Evolutionary conservation across 371 early-diverging fungal genomes (phyloP).

Genomic region (Quaeritorhiza haematococci): DNA sequence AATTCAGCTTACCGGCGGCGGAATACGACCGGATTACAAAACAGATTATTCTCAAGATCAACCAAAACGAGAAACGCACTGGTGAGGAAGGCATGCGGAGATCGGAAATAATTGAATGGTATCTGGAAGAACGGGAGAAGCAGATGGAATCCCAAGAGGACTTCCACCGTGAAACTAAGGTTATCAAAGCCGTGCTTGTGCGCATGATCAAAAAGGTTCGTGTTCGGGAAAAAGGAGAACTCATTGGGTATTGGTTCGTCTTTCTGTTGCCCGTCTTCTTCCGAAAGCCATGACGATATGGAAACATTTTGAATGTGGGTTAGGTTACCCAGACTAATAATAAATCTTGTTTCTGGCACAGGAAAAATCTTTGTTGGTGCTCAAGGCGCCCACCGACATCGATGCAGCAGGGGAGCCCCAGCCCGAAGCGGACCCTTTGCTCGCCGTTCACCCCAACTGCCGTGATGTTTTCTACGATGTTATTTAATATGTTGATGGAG

Average conservation of each 20-base stretch:
- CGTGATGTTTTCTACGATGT: too few relatives aligned
- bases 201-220: slow-evolving; percentile 41
- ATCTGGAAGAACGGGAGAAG: slow-evolving; percentile 59
- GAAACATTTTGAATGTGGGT: too few relatives aligned
- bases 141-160: slow-evolving; percentile 73
- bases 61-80: slow-evolving; percentile 27
- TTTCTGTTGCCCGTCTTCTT: too few relatives aligned
- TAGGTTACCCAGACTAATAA: too few relatives aligned
- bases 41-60: slow-evolving; percentile 64
- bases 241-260: not conserved
- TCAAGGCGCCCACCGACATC: too few relatives aligned
- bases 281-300: too few relatives aligned
- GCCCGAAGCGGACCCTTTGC: too few relatives aligned
- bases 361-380: too few relatives aligned
- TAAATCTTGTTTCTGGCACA: too few relatives aligned
- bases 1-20: slow-evolving; percentile 57
- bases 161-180: slow-evolving; percentile 55
- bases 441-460: too few relatives aligned
- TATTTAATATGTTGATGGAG: too few relatives aligned
- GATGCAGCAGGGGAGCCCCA: too few relatives aligned
- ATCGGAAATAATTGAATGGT: slow-evolving; percentile 77
- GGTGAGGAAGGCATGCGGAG: slow-evolving; percentile 54
- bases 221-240: not conserved
- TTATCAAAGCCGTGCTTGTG: slow-evolving; percentile 72
- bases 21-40: slow-evolving; percentile 73